Evolutionary conservation across 2,329 filamentous ascomycete species (phyloP).

Genomic region (Parafenestella ontariensis): DNA sequence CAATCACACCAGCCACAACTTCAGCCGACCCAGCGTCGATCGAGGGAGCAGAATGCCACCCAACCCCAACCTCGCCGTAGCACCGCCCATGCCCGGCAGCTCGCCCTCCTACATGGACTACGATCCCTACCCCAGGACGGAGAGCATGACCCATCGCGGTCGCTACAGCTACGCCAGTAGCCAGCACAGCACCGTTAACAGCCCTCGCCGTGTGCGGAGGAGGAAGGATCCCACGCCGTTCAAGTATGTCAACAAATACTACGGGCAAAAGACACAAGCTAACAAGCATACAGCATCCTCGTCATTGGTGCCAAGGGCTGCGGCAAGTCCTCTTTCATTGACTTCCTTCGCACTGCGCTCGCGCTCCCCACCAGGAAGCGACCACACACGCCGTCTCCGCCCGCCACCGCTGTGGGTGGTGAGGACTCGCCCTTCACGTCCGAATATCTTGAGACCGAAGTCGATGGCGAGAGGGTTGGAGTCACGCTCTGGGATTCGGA

Average conservation of each 20-base stretch:
- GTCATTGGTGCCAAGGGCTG: conserved; percentile 86
- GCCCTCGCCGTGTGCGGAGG: conserved; percentile 86
- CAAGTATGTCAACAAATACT: conserved; percentile 74
- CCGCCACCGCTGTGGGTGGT: conserved; percentile 55
- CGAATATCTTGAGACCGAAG: conserved; percentile 91
- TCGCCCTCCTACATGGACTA: conserved; percentile 60
- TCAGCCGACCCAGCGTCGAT: conserved; percentile 48
- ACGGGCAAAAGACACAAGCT: conserved; percentile 6
- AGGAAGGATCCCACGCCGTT: conserved; percentile 97
- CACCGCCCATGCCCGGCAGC: conserved; percentile 61
- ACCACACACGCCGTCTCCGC: conserved; percentile 50
- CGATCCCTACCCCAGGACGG: conserved; percentile 81
- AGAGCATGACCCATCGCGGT: conserved; percentile 96
- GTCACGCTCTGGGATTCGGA: conserved; percentile 97
- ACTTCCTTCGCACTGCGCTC: conserved; percentile 88
- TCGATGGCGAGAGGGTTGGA: conserved; percentile 89
- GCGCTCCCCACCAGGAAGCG: conserved; percentile 83
- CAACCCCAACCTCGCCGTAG: conserved; percentile 21
- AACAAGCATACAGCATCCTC: conserved; percentile 70
- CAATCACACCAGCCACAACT: conserved; percentile 39
- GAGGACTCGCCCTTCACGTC: conserved; percentile 71
- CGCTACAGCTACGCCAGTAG: conserved; percentile 97
- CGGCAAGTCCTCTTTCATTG: conserved; percentile 96
- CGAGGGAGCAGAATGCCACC: conserved; percentile 46
- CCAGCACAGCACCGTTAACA: conserved; percentile 89